A percentile compares a stretch with the other conserved stretches of the same genome.
Conservation (phyloP, 169 alveolate genomes). For the Plasmodium adleri region DNA sequence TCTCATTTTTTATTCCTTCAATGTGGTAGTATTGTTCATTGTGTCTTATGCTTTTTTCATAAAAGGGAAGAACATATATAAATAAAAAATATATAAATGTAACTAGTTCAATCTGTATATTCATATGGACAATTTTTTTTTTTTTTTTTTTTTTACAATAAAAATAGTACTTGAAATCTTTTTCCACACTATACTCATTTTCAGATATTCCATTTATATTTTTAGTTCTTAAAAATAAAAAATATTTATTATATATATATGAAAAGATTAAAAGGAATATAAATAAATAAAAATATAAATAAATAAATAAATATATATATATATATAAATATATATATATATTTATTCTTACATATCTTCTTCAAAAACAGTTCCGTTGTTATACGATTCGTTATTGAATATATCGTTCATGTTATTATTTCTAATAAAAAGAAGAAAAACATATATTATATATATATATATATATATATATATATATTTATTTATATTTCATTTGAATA, state of each 20-base stretch:
- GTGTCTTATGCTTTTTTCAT: constrained; percentile 3
- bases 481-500: too few species aligned
- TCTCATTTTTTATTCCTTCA: background rate
- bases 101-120: too few species aligned
- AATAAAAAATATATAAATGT: background rate
- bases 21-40: background rate
- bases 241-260: background rate
- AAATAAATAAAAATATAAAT: background rate
- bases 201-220: constrained; percentile 7
- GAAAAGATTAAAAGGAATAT: background rate
- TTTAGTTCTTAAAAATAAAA: background rate
- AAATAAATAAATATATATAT: background rate
- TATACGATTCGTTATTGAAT: too few species aligned
- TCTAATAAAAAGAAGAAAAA: background rate
- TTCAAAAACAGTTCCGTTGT: background rate
- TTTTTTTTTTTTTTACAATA: background rate
- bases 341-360: background rate
- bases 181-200: background rate
- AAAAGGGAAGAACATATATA: background rate
- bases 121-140: too few species aligned
- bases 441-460: background rate
- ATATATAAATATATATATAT: background rate
- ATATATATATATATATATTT: too few species aligned
- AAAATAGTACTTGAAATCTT: constrained; percentile 21
- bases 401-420: background rate